Evolutionary conservation across 1,284 basidiomycete genomes (phyloP).

Genomic region (Sanghuangporus baumii): DNA sequence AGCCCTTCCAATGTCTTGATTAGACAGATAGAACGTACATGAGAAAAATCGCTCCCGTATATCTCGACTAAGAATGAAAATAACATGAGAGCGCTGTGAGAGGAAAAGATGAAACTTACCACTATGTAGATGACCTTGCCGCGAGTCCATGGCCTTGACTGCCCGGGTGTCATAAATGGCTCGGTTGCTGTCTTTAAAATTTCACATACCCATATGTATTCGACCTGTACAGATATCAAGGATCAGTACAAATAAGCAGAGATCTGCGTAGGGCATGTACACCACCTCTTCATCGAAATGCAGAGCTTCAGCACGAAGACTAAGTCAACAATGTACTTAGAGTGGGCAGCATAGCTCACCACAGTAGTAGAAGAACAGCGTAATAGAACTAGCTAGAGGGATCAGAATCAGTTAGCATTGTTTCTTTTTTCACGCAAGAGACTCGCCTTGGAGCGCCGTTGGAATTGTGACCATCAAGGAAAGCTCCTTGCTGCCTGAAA

Average conservation of each 20-base stretch:
- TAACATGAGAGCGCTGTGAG: neutral
- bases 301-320: neutral
- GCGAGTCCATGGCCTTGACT: constrained; percentile 1
- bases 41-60: constrained; percentile 1
- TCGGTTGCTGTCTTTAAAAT: neutral
- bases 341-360: neutral
- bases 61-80: neutral
- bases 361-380: neutral
- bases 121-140: constrained; percentile 2
- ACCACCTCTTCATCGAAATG: constrained; percentile 5
- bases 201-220: constrained; percentile 7
- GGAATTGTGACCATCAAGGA: no score
- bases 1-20: neutral
- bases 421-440: no score
- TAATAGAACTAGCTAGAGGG: neutral
- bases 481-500: no score
- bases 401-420: neutral
- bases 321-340: neutral
- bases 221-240: neutral
- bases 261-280: neutral
- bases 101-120: neutral
- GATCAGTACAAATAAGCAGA: neutral
- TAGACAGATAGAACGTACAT: neutral
- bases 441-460: no score
- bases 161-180: neutral